phyloP scores from a whole-genome alignment of 2,329 filamentous ascomycete species.

The Pseudocercospora macadamiae region DNA sequence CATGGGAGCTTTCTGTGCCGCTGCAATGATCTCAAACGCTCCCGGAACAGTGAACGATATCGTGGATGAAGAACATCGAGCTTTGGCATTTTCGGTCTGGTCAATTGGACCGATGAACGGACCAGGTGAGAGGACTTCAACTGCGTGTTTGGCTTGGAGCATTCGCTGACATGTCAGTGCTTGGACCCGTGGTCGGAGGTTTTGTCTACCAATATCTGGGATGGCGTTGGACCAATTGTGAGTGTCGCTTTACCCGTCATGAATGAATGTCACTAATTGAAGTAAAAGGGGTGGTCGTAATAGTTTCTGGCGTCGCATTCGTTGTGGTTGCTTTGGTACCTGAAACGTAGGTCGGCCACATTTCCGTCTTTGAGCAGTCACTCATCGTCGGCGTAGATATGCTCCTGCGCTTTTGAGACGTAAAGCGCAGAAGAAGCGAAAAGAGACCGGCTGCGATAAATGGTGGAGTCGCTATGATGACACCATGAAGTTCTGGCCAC shows the following conservation, averaged over 20 bases:
- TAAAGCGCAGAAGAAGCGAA: slow-evolving; percentile 66
- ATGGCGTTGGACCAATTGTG: slow-evolving; percentile 87
- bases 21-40: slow-evolving; percentile 80
- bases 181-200: slow-evolving; percentile 76
- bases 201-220: slow-evolving; percentile 77
- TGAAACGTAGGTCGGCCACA: slow-evolving; percentile 58
- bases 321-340: slow-evolving; percentile 62
- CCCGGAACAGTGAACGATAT: slow-evolving; percentile 85
- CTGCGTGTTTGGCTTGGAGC: background rate
- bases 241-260: background rate
- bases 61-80: slow-evolving; percentile 76
- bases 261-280: background rate
- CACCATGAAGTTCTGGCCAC: slow-evolving; percentile 62
- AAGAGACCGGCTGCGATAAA: slow-evolving; percentile 69
- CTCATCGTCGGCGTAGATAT: slow-evolving; percentile 49
- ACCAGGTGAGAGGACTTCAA: slow-evolving; percentile 32
- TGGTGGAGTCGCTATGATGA: slow-evolving; percentile 84
- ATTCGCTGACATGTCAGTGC: background rate
- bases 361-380: background rate
- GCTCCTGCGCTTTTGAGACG: slow-evolving; percentile 69
- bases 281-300: slow-evolving; percentile 63
- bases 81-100: slow-evolving; percentile 82
- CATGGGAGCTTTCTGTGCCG: slow-evolving; percentile 72
- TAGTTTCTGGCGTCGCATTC: slow-evolving; percentile 67
- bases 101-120: slow-evolving; percentile 83